Conservation (phyloP, 495 filamentous ascomycete genomes). For the Tuber magnatum region DNA sequence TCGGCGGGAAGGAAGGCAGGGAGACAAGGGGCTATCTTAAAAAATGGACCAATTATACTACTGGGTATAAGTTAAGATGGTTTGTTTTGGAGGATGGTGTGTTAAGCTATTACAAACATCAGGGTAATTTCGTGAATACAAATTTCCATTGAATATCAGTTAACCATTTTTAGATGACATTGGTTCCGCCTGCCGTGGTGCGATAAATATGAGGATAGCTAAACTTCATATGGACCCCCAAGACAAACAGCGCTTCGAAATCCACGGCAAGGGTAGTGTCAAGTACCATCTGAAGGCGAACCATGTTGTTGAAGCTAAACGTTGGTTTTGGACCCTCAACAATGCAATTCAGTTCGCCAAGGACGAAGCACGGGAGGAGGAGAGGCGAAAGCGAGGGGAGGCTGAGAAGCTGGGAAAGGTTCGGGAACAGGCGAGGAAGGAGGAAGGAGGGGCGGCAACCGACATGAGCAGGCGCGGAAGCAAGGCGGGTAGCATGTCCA, state of each 20-base stretch:
- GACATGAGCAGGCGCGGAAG: slow-evolving; percentile 16
- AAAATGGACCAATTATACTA: slow-evolving; percentile 98
- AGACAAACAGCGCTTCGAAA: slow-evolving; percentile 95
- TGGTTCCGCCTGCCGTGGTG: slow-evolving; percentile 85
- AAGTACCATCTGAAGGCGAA: slow-evolving; percentile 97
- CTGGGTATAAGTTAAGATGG: slow-evolving; percentile 92
- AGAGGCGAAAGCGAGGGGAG: slow-evolving; percentile 62
- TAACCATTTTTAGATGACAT: slow-evolving; percentile 60
- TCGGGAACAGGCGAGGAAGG: slow-evolving; percentile 35
- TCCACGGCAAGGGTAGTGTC: slow-evolving; percentile 95
- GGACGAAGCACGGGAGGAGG: slow-evolving; percentile 88
- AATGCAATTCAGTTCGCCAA: slow-evolving; percentile 98
- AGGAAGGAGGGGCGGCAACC: slow-evolving; percentile 19
- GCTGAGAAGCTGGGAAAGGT: slow-evolving; percentile 69
- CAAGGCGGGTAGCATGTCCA: slow-evolving; percentile 9
- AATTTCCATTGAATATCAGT: not conserved
- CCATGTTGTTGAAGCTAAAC: slow-evolving; percentile 84
- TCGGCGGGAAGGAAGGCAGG: slow-evolving; percentile 74
- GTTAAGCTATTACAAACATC: slow-evolving; percentile 97
- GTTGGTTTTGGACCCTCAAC: slow-evolving; percentile 97
- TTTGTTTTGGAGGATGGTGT: slow-evolving; percentile 97
- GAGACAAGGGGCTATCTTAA: slow-evolving; percentile 99
- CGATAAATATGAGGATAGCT: slow-evolving; percentile 97
- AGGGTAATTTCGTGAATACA: slow-evolving; percentile 49
- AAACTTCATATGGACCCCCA: slow-evolving; percentile 89